Evolutionary conservation across 495 filamentous ascomycete species (phyloP), one percentile per base, ranked within the genome.

Genomic region (Penicillium canescens): DNA sequence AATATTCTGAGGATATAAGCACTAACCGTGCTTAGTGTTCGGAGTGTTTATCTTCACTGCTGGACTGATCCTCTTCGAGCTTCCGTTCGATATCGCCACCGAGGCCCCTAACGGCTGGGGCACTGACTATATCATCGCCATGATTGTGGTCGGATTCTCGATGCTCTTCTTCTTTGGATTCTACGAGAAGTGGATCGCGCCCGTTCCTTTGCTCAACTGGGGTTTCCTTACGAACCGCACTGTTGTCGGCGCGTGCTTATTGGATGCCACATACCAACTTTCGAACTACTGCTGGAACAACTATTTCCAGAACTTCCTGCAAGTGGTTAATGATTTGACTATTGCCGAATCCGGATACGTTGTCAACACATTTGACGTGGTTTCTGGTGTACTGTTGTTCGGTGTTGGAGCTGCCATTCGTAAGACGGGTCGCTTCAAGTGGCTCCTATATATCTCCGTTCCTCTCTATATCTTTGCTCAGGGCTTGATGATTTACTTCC

Each of bases 401-500:
- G 36, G 79, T 13, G 74, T 78, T 18, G 83, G 80, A 40, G 18
- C 67, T 21, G 14, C 71, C 20, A 82, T 86, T 62, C 77, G 72
- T 50, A 72, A 53, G n/a, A 82, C 79, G 2, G 76, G 78, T 21
- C 72, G 72, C 41, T 82, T 81, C 74, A 73, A 77, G 61, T 65
- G 61, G 48, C 74, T 78, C 3, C 74, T 78, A 44, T 71, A 79
- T 64, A 78, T 84, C 64, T 81, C 73, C 53, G 58, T 86, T 5
- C 83, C 84, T 3, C 59, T 88, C 26, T 72, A 75, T 59, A 73
- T 86, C 33, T 75, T 86, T 23, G 76, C 47, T 10, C 52, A 56
- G 21, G 78, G 86, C 13, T 77, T 86, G 41, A 78, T 87, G 78
- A 86, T 72, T 57, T 78, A 67, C 56, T 89, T 88, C 76, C 82